Conservation (phyloP, 1,139 yeast species). For the Casaregolazyma suthepensis region DNA sequence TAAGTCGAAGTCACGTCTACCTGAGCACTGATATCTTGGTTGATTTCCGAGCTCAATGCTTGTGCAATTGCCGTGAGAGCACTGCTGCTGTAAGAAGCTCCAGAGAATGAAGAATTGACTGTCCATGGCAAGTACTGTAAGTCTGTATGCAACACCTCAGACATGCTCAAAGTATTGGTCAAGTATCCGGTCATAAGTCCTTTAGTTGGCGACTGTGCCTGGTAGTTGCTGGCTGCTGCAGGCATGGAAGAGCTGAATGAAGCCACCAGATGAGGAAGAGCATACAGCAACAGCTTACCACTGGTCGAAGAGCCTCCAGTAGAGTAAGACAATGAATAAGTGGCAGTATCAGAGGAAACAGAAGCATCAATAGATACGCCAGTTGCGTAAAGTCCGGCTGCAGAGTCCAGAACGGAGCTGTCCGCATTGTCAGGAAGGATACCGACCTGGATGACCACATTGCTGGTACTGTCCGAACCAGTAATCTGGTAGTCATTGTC, state of each 20-base stretch:
- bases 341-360: slow-evolving; percentile 37
- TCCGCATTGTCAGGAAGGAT: slow-evolving; percentile 41
- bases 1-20: slow-evolving; percentile 50
- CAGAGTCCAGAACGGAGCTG: slow-evolving; percentile 41
- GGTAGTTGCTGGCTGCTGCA: slow-evolving; percentile 42
- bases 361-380: slow-evolving; percentile 38
- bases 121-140: slow-evolving; percentile 62
- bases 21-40: slow-evolving; percentile 49
- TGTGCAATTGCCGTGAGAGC: slow-evolving; percentile 49
- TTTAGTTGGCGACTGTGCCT: slow-evolving; percentile 54
- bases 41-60: slow-evolving; percentile 52
- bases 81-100: slow-evolving; percentile 42
- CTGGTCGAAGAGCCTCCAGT: slow-evolving; percentile 49
- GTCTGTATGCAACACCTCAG: slow-evolving; percentile 45
- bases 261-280: slow-evolving; percentile 65
- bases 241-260: slow-evolving; percentile 41
- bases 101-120: slow-evolving; percentile 27
- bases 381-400: slow-evolving; percentile 58
- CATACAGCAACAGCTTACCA: slow-evolving; percentile 53
- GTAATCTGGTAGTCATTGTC: slow-evolving; percentile 36
- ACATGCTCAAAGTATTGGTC: slow-evolving; percentile 44
- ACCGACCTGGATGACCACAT: slow-evolving; percentile 57
- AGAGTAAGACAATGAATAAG: slow-evolving; percentile 47
- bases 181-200: slow-evolving; percentile 60
- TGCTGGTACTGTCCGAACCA: slow-evolving; percentile 43